Conservation (phyloP, 164 flowering plant genomes). For the Magnolia sinica region DNA sequence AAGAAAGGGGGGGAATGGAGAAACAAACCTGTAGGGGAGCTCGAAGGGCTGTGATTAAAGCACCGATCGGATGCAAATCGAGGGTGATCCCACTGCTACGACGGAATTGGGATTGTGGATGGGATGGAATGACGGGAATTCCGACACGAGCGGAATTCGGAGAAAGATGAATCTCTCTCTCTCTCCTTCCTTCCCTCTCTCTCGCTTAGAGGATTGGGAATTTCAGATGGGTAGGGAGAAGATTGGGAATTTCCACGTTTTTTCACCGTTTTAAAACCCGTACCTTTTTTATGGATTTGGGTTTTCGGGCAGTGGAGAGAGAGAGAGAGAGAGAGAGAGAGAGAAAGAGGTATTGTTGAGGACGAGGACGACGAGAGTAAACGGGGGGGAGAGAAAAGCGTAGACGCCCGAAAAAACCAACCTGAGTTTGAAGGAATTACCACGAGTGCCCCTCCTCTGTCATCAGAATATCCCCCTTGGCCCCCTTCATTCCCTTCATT, state of each 20-base stretch:
- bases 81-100: not conserved
- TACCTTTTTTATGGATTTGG: slow-evolving; percentile 4
- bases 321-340: not conserved
- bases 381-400: slow-evolving; percentile 6
- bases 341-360: not conserved
- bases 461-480: not conserved
- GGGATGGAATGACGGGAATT: not conserved
- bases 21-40: not conserved
- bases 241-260: not conserved
- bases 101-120: not conserved
- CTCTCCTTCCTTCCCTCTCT: too few relatives aligned
- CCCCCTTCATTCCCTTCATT: not conserved
- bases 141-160: not conserved
- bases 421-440: not conserved
- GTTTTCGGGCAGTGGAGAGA: slow-evolving; percentile 2
- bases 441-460: not conserved
- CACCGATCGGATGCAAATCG: not conserved
- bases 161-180: not conserved
- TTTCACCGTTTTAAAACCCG: not conserved
- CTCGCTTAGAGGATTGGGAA: not conserved
- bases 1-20: too few relatives aligned
- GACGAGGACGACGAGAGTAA: slow-evolving; percentile 13
- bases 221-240: not conserved
- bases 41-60: not conserved
- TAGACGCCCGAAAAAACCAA: slow-evolving; percentile 2